These are phyloP conservation scores for Gryganskiella cystojenkinii DNA, from an alignment of 192 early-diverging fungal species.

Conservation along the genomic window DNA sequence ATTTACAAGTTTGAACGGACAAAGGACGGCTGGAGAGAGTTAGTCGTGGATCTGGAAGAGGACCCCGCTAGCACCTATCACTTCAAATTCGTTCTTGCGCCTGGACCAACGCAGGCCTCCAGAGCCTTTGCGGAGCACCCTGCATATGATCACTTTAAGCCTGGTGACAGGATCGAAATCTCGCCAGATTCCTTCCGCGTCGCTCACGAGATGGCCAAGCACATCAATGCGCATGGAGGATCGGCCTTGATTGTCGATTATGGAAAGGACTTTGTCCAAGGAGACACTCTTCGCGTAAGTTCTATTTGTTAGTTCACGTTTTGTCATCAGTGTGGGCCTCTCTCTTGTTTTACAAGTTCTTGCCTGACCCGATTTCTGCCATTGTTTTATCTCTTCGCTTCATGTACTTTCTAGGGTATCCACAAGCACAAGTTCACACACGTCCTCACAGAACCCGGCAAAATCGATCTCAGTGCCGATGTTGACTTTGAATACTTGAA, in stretches of 20 bases:
- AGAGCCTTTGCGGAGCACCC: conserved; percentile 54
- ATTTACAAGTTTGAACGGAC: conserved; percentile 86
- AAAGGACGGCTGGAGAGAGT: conserved; percentile 87
- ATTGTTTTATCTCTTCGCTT: neutral
- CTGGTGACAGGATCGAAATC: conserved; percentile 86
- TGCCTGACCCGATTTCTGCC: too few species aligned
- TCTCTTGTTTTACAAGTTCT: too few species aligned
- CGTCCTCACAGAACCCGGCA: conserved; percentile 83
- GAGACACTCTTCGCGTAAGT: conserved; percentile 81
- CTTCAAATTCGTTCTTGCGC: conserved; percentile 80
- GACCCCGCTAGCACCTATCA: conserved; percentile 69
- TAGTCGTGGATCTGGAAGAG: conserved; percentile 88
- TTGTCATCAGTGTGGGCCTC: neutral
- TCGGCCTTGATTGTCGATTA: conserved; percentile 90
- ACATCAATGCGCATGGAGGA: conserved; percentile 76
- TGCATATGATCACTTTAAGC: conserved; percentile 62
- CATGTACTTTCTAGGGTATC: conserved; percentile 71
- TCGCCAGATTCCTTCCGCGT: conserved; percentile 82
- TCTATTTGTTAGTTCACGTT: neutral
- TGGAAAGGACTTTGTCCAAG: conserved; percentile 79
- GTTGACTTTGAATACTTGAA: conserved; percentile 89
- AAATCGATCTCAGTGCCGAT: conserved; percentile 90
- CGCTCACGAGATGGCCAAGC: conserved; percentile 73
- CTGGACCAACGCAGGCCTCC: conserved; percentile 66
- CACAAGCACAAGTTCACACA: conserved; percentile 82